Evolutionary conservation across 805 yeast species (phyloP).

Genomic region (Tetrapisispora namnaoensis): DNA sequence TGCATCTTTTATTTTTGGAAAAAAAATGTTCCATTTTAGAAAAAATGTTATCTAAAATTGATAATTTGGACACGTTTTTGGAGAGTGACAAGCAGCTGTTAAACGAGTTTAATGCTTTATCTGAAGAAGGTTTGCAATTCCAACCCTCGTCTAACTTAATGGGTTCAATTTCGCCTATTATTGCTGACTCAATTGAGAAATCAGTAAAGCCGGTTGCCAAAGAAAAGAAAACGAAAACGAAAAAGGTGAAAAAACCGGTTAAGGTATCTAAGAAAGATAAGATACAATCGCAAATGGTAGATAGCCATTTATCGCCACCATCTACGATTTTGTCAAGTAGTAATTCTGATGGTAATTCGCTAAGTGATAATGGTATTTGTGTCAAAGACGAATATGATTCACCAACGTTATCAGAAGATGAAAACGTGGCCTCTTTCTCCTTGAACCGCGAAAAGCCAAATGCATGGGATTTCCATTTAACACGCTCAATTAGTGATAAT

Average conservation of each 20-base stretch:
- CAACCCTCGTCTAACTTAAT: background rate
- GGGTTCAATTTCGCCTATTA: background rate
- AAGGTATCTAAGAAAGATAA: background rate
- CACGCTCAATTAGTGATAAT: background rate
- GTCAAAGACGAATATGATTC: background rate
- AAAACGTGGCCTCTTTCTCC: background rate
- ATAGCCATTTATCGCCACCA: background rate
- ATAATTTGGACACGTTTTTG: slow-evolving; percentile 10
- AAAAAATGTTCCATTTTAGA: slow-evolving; percentile 30
- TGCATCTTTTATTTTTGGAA: slow-evolving; percentile 81
- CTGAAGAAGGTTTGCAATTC: background rate
- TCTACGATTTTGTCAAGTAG: background rate
- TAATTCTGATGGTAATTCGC: background rate
- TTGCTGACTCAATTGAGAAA: background rate
- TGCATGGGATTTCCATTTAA: slow-evolving; percentile 3
- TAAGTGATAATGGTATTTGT: background rate
- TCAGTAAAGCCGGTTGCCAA: background rate
- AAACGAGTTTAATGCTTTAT: background rate
- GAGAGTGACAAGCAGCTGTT: slow-evolving; percentile 4
- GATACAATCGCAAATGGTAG: background rate
- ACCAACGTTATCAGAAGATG: background rate
- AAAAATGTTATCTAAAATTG: slow-evolving; percentile 14
- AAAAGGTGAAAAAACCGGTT: background rate
- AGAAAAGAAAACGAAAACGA: background rate
- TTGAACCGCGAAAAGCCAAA: background rate